Evolutionary conservation across 805 yeast genomes (phyloP).

Genomic region (Tetrapisispora namnaoensis): DNA sequence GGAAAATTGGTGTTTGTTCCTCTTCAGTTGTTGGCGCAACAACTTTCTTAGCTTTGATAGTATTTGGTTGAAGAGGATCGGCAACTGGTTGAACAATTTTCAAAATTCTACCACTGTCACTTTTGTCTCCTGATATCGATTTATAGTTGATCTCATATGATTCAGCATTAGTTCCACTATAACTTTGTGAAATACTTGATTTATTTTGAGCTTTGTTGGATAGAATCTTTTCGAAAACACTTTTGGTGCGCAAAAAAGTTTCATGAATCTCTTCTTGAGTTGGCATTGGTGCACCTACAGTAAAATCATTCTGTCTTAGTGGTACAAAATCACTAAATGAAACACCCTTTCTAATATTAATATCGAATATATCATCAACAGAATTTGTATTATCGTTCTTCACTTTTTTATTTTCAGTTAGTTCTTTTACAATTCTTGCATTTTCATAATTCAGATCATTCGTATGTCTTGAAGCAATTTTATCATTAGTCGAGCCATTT

Average conservation of each 20-base stretch:
- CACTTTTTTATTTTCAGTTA: not conserved
- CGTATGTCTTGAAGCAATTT: no score
- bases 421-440: not conserved
- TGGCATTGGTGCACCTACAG: conserved; percentile 36
- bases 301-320: conserved; percentile 37
- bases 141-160: conserved; percentile 37
- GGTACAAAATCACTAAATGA: conserved; percentile 53
- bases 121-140: conserved; percentile 20
- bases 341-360: conserved; percentile 15
- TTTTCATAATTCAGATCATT: not conserved
- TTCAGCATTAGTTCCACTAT: conserved; percentile 21
- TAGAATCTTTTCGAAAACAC: conserved; percentile 43
- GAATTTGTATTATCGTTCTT: no score
- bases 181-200: conserved; percentile 10
- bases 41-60: conserved; percentile 56
- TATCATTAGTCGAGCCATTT: conserved; percentile 1
- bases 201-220: conserved; percentile 33
- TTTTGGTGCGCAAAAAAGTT: conserved; percentile 46
- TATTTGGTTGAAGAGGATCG: conserved; percentile 85
- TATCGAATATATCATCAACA: conserved; percentile 9
- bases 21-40: conserved; percentile 45
- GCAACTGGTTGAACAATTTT: conserved; percentile 43
- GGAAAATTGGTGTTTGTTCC: conserved; percentile 64
- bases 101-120: conserved; percentile 37
- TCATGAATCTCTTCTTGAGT: conserved; percentile 36